Base-by-base conservation (phyloP, 1,284 basidiomycete species). In the Grifola frondosa region DNA sequence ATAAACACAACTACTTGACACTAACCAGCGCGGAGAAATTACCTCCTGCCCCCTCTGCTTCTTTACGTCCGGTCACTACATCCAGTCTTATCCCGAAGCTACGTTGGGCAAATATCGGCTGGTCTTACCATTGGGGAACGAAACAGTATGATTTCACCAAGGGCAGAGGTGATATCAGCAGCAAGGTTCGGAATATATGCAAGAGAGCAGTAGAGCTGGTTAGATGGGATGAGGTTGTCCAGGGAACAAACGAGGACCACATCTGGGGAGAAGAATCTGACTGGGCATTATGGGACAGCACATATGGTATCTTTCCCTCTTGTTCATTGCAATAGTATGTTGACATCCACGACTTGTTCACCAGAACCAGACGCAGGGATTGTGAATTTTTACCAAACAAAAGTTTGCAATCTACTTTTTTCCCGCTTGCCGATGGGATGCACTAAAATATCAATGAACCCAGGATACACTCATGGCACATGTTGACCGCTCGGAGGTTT, bases 71-170 rank as follows among this genome's bases (percentile, higher is more conserved):
- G 0, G 50, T 65, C 1, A 54, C 60, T 3, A 61, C 75, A 2
- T 74, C 77, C 0, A 63, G 73, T 32, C 75, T 94, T 5, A 53
- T 92, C n/a, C 69, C 70, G 0, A 86, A 81, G 60, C 63, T 97
- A 26, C 76, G 93, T 28, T 97, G 93, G 93, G 88, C 91, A 1
- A 97, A 95, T 57, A 86, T 97, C 32, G 93, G 93, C 5, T 90
- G 88, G 81, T 88, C 80, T 40, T 97, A 97, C 63, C 81, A 96
- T 67, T 96, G 92, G 92, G 87, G 89, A 1, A 88, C 81, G 20
- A 97, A 96, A 58, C 83, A 88, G 45, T 97, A 97, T 58, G 90
- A 95, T 58, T 93, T 95, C 52, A 74, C 78, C 0, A 78, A 73
- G 52, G 77, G 77, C 1, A 81, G 77, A 42, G 83, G 80, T 1